A percentile compares a stretch with the other conserved stretches of the same genome.
These are phyloP conservation scores for Pseudocercospora fuligena DNA, from an alignment of 2,329 filamentous ascomycete species.

Conservation along the genomic window DNA sequence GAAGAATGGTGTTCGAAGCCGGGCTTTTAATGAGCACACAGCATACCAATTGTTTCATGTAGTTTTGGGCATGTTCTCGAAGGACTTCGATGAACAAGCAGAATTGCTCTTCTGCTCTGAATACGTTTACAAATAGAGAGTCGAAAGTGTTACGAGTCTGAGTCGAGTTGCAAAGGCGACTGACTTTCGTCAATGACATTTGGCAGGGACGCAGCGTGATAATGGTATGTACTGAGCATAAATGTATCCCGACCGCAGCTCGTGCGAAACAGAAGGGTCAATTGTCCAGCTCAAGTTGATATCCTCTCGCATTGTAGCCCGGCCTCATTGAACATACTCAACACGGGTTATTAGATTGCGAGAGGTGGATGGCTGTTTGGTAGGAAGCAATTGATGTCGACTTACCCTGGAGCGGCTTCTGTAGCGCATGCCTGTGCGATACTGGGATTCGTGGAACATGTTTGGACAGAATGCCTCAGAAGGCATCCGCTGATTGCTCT, in stretches of 20 bases:
- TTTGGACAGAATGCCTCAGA: not conserved
- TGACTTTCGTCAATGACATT: too few relatives aligned
- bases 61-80: too few relatives aligned
- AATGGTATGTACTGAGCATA: slow-evolving; percentile 19
- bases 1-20: too few relatives aligned
- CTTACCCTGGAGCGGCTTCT: not conserved
- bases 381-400: not conserved
- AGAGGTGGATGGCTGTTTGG: slow-evolving; percentile 51
- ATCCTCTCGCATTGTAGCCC: slow-evolving; percentile 76
- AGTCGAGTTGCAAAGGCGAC: too few relatives aligned
- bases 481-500: not conserved
- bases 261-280: slow-evolving; percentile 29
- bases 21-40: too few relatives aligned
- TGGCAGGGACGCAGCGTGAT: too few relatives aligned
- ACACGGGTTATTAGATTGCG: slow-evolving; percentile 72
- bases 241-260: slow-evolving; percentile 32
- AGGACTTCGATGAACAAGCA: too few relatives aligned
- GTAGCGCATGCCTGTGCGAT: not conserved
- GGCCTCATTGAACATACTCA: slow-evolving; percentile 55
- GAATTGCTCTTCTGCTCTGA: too few relatives aligned
- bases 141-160: too few relatives aligned
- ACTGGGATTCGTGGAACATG: not conserved
- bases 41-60: too few relatives aligned
- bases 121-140: too few relatives aligned
- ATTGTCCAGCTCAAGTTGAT: slow-evolving; percentile 46